phyloP scores from a whole-genome alignment of 1,139 yeast genomes.

The Zygosaccharomyces pseudobailii region DNA sequence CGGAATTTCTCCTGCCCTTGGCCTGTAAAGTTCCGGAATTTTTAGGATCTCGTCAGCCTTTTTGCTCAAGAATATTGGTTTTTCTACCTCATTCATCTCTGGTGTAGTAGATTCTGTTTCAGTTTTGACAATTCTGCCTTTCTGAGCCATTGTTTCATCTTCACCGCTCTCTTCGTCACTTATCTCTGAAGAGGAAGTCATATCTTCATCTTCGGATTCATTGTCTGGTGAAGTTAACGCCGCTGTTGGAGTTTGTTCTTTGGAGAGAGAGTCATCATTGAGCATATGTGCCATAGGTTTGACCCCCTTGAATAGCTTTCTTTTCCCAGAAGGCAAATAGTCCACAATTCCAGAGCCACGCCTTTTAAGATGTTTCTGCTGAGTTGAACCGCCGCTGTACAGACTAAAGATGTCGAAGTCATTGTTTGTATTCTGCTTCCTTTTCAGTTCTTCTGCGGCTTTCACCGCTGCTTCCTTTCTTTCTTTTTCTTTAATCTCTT shows the following conservation, averaged over 20 bases:
- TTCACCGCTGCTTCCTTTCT: slow-evolving; percentile 29
- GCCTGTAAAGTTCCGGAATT: slow-evolving; percentile 21
- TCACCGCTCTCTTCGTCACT: slow-evolving; percentile 34
- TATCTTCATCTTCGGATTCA: slow-evolving; percentile 17
- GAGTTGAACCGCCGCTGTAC: slow-evolving; percentile 25
- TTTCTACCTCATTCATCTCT: slow-evolving; percentile 20
- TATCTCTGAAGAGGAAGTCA: slow-evolving; percentile 31
- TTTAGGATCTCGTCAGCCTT: slow-evolving; percentile 17
- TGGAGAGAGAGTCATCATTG: slow-evolving; percentile 43
- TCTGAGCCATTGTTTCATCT: slow-evolving; percentile 14
- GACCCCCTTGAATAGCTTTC: slow-evolving; percentile 13
- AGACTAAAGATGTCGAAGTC: slow-evolving; percentile 32
- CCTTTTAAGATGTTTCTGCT: slow-evolving; percentile 20
- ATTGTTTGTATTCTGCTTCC: slow-evolving; percentile 15
- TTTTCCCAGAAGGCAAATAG: slow-evolving; percentile 10
- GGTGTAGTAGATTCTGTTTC: slow-evolving; percentile 35
- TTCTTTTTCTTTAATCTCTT: slow-evolving; percentile 34
- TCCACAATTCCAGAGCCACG: slow-evolving; percentile 9
- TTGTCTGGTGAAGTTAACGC: slow-evolving; percentile 11
- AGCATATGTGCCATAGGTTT: slow-evolving; percentile 70
- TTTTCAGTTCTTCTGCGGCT: slow-evolving; percentile 17
- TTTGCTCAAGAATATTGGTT: slow-evolving; percentile 11
- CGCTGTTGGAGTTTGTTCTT: slow-evolving; percentile 20
- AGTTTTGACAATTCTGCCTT: slow-evolving; percentile 17
- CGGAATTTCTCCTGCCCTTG: slow-evolving; percentile 24